phyloP scores from a whole-genome alignment of 2,329 filamentous ascomycete genomes.

The Phaeosphaeria sp. region DNA sequence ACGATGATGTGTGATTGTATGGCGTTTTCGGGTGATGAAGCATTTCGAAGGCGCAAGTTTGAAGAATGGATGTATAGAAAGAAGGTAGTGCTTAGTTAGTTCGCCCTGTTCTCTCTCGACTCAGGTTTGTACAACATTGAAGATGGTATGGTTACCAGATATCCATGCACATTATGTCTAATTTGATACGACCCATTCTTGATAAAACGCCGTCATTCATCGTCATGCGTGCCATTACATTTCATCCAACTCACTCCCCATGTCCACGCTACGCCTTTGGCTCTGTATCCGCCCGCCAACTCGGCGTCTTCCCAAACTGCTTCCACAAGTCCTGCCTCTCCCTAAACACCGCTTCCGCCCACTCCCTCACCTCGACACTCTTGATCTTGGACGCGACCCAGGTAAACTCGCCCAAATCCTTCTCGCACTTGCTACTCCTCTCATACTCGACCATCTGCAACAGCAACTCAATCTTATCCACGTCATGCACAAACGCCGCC shows the following conservation, averaged over 20 bases:
- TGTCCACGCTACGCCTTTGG: slow-evolving; percentile 18
- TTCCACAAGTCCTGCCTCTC: slow-evolving; percentile 80
- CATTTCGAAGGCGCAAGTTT: slow-evolving; percentile 36
- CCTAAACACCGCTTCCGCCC: slow-evolving; percentile 76
- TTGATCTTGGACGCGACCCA: slow-evolving; percentile 77
- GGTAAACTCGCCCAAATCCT: slow-evolving; percentile 86
- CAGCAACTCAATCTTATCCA: slow-evolving; percentile 95
- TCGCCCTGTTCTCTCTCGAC: slow-evolving; percentile 35
- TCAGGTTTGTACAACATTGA: slow-evolving; percentile 39
- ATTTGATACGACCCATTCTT: background rate
- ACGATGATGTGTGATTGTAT: slow-evolving; percentile 1
- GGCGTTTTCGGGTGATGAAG: slow-evolving; percentile 29
- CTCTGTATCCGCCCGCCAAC: slow-evolving; percentile 34
- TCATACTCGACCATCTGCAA: slow-evolving; percentile 98
- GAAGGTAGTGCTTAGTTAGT: slow-evolving; percentile 20
- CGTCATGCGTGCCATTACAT: background rate
- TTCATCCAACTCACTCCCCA: background rate
- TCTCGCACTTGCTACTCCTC: slow-evolving; percentile 66
- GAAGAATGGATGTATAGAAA: slow-evolving; percentile 25
- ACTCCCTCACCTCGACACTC: slow-evolving; percentile 78
- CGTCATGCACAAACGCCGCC: slow-evolving; percentile 89
- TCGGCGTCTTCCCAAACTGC: slow-evolving; percentile 41
- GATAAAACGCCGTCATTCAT: background rate
- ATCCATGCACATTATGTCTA: background rate
- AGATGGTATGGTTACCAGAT: background rate